These are phyloP conservation scores for Pythium apleroticum DNA, from an alignment of 352 stramenopile genomes.

Conservation along the genomic window DNA sequence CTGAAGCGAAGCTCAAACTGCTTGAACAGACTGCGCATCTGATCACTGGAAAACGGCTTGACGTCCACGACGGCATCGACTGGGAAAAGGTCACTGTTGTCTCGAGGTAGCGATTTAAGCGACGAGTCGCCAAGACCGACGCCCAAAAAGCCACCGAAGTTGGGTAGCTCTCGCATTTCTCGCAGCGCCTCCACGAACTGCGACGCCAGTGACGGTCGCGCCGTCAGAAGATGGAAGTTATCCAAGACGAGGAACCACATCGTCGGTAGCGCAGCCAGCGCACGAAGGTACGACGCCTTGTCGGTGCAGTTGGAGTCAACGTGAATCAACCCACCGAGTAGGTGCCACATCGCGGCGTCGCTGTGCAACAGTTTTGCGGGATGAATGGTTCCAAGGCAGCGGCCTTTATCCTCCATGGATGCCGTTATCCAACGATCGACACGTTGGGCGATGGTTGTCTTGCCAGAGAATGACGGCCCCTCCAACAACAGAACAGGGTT, in stretches of 20 bases:
- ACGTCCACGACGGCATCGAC: not conserved
- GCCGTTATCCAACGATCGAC: not conserved
- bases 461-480: not conserved
- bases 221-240: not conserved
- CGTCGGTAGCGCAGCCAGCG: not conserved
- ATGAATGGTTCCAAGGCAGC: too few species aligned
- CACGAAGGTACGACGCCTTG: not conserved
- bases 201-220: not conserved
- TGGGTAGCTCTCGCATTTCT: too few species aligned
- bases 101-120: too few species aligned
- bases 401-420: not conserved
- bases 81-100: not conserved
- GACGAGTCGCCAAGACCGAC: too few species aligned
- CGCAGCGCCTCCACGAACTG: not conserved
- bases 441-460: not conserved
- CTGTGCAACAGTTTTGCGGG: not conserved
- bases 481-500: not conserved
- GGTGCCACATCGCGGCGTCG: not conserved
- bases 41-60: not conserved
- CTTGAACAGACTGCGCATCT: not conserved
- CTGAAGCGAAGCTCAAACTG: not conserved
- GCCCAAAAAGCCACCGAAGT: too few species aligned
- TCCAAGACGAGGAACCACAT: not conserved
- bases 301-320: not conserved
- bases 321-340: not conserved